Conservation (phyloP, 169 alveolate species). For the Babesia bovis region DNA sequence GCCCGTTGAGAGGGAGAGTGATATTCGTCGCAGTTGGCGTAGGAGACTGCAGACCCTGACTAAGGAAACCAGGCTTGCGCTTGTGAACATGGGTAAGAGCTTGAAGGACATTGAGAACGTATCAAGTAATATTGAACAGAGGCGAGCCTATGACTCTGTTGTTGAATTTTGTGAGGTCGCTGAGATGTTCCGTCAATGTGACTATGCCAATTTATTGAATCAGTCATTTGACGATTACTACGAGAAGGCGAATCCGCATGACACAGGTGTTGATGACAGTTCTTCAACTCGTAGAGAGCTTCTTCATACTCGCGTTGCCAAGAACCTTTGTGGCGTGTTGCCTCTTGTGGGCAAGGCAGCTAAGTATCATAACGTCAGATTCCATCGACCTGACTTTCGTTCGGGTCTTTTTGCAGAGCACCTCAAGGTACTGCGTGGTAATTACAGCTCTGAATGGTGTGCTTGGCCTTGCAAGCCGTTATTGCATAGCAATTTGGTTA, state of each 20-base stretch:
- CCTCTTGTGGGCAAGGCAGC: constrained; percentile 80
- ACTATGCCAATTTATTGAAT: constrained; percentile 38
- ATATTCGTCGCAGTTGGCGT: constrained; percentile 62
- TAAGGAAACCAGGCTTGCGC: constrained; percentile 74
- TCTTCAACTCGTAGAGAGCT: constrained; percentile 54
- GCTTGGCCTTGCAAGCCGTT: constrained; percentile 67
- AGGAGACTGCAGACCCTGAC: constrained; percentile 66
- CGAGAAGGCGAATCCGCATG: constrained; percentile 47
- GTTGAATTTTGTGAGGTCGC: constrained; percentile 61
- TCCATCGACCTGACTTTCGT: constrained; percentile 82
- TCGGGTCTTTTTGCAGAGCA: constrained; percentile 31
- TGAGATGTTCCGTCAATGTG: constrained; percentile 37
- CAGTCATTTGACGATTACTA: constrained; percentile 67
- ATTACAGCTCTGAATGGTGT: constrained; percentile 61
- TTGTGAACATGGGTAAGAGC: constrained; percentile 73
- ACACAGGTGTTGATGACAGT: constrained; percentile 35
- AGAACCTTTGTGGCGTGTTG: constrained; percentile 67
- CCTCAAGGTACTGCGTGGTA: constrained; percentile 55
- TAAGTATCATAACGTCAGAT: constrained; percentile 72
- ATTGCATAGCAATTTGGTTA: constrained; percentile 15
- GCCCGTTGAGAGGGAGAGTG: constrained; percentile 46
- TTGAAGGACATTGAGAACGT: constrained; percentile 55
- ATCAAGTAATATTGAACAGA: constrained; percentile 36
- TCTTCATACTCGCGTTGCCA: constrained; percentile 72
- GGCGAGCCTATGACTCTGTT: constrained; percentile 59